Percentiles rank a stretch among this genome's conserved stretches.
These are phyloP conservation scores for Suhomyces atakaporum DNA, from an alignment of 1,139 yeast genomes.

Conservation along the genomic window DNA sequence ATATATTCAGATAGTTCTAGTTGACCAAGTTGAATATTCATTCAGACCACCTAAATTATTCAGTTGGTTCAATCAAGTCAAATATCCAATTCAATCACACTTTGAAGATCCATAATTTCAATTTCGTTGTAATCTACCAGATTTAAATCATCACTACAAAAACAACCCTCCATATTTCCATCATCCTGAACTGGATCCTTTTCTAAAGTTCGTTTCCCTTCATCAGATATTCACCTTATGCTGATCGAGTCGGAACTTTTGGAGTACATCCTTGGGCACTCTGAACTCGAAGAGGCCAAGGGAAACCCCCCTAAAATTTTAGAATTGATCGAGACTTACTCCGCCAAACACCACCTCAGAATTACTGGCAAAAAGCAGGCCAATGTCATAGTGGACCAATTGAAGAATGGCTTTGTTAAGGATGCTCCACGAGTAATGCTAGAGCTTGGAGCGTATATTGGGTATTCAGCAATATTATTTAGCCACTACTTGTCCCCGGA, in stretches of 20 bases:
- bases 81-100: too few species aligned
- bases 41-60: too few species aligned
- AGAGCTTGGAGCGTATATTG: conserved; percentile 49
- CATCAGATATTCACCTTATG: too few species aligned
- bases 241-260: background rate
- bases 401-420: conserved; percentile 16
- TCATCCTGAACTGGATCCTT: too few species aligned
- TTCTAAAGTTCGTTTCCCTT: too few species aligned
- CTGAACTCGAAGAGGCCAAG: conserved; percentile 22
- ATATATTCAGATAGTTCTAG: too few species aligned
- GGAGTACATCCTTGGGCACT: conserved; percentile 25
- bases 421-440: conserved; percentile 35
- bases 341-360: conserved; percentile 21
- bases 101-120: too few species aligned
- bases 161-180: too few species aligned
- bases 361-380: conserved; percentile 41
- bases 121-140: too few species aligned
- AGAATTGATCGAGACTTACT: conserved; percentile 32
- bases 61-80: too few species aligned
- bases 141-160: too few species aligned
- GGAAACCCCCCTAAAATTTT: conserved; percentile 36
- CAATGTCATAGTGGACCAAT: conserved; percentile 25
- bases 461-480: conserved; percentile 46
- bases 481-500: conserved; percentile 27
- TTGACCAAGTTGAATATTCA: too few species aligned